Evolutionary conservation across 257 asterid genomes (phyloP).

Genomic region (Thymus quinquecostatus): DNA sequence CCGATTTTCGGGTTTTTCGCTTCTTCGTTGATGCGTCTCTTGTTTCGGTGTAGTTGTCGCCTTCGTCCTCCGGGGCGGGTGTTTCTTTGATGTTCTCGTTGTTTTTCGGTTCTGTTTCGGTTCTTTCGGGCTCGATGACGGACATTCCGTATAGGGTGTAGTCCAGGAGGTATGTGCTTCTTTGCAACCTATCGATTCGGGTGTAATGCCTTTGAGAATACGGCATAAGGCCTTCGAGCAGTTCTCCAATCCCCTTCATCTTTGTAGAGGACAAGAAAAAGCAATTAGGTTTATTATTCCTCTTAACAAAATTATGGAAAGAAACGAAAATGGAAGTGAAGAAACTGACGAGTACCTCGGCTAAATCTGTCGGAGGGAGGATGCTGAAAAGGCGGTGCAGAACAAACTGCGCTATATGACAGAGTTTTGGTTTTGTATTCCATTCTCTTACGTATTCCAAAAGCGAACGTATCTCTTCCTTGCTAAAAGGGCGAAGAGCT

Average conservation of each 20-base stretch:
- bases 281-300: background rate
- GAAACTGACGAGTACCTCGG: constrained; percentile 53
- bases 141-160: constrained; percentile 77
- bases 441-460: constrained; percentile 86
- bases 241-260: constrained; percentile 73
- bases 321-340: background rate
- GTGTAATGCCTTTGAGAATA: constrained; percentile 84
- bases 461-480: constrained; percentile 64
- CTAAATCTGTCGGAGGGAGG: constrained; percentile 69
- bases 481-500: constrained; percentile 59
- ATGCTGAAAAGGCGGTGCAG: constrained; percentile 52
- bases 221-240: constrained; percentile 83
- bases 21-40: constrained; percentile 48
- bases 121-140: constrained; percentile 68
- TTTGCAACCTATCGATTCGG: constrained; percentile 70
- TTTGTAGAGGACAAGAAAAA: constrained; percentile 26
- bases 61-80: constrained; percentile 19
- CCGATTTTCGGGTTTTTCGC: constrained; percentile 57
- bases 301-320: background rate
- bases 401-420: constrained; percentile 81
- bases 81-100: constrained; percentile 25
- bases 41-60: constrained; percentile 31
- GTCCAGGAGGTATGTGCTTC: constrained; percentile 81
- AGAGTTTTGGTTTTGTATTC: constrained; percentile 89
- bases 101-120: constrained; percentile 37